Conservation (phyloP, 805 yeast species). For the Wickerhamiella qilinensis region DNA sequence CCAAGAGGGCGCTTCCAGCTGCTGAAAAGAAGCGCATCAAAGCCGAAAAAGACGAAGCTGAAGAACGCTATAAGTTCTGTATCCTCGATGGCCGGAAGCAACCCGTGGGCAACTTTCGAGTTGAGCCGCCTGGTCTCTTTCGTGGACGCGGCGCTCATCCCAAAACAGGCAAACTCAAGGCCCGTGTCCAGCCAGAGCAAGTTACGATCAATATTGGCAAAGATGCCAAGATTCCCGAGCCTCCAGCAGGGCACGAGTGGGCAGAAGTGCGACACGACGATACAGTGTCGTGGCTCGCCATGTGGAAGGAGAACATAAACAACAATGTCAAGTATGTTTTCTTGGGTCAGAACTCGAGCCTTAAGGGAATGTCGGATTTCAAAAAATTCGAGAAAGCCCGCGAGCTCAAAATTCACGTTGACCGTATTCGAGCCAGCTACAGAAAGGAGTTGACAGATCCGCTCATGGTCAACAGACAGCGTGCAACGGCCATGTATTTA, state of each 20-base stretch:
- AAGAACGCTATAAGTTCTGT: conserved; percentile 72
- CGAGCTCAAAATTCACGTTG: conserved; percentile 59
- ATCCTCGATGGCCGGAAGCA: conserved; percentile 73
- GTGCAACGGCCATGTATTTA: conserved; percentile 85
- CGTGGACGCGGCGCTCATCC: conserved; percentile 97
- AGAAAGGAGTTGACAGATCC: conserved; percentile 49
- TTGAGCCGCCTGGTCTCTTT: conserved; percentile 93
- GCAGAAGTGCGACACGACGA: conserved; percentile 78
- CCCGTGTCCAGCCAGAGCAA: conserved; percentile 79
- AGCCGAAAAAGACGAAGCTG: conserved; percentile 54
- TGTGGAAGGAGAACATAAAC: conserved; percentile 90
- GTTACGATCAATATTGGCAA: conserved; percentile 68
- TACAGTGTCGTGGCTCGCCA: conserved; percentile 89
- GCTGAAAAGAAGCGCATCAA: conserved; percentile 65
- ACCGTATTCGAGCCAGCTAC: conserved; percentile 60
- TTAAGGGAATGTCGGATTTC: conserved; percentile 81
- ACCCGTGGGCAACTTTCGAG: conserved; percentile 82
- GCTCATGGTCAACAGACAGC: conserved; percentile 72
- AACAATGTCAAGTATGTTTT: conserved; percentile 75
- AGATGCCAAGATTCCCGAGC: conserved; percentile 55
- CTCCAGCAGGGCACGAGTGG: conserved; percentile 85
- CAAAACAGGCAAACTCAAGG: conserved; percentile 79
- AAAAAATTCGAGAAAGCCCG: conserved; percentile 91
- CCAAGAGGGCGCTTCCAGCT: conserved; percentile 48
- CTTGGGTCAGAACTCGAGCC: conserved; percentile 76